Evolutionary conservation across 192 early-diverging fungal species (phyloP).

Genomic region (Backusella australiensis): DNA sequence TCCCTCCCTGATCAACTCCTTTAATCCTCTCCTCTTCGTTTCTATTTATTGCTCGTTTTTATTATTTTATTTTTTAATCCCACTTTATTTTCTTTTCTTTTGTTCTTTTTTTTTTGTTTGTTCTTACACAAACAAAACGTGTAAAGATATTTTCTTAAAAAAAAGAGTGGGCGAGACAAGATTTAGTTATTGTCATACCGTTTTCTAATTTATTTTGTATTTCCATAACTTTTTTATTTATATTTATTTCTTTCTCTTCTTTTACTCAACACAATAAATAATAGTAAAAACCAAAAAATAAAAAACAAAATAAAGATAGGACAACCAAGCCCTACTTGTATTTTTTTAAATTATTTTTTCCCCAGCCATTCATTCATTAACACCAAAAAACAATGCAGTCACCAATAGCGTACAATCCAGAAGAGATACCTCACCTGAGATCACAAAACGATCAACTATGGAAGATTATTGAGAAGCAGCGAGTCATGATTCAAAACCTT

Average conservation of each 20-base stretch:
- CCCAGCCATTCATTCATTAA: background rate
- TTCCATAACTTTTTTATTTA: no score
- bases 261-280: background rate
- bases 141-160: background rate
- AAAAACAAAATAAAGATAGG: background rate
- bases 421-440: conserved; percentile 11
- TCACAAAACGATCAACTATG: conserved; percentile 84
- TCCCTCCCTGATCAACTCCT: no score
- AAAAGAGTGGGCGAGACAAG: background rate
- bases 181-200: background rate
- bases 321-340: background rate
- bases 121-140: no score
- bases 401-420: background rate
- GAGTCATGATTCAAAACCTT: conserved; percentile 82
- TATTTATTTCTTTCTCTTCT: no score
- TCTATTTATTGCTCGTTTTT: no score
- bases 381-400: background rate
- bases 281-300: background rate
- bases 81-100: no score
- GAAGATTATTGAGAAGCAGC: conserved; percentile 91
- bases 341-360: background rate
- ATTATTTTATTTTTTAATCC: no score
- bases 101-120: no score
- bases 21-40: no score
- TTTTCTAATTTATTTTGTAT: background rate